Percentiles rank a stretch among this genome's conserved stretches.
Evolutionary conservation across 495 filamentous ascomycete species (phyloP).

Genomic region (Aspergillus funiculosus): DNA sequence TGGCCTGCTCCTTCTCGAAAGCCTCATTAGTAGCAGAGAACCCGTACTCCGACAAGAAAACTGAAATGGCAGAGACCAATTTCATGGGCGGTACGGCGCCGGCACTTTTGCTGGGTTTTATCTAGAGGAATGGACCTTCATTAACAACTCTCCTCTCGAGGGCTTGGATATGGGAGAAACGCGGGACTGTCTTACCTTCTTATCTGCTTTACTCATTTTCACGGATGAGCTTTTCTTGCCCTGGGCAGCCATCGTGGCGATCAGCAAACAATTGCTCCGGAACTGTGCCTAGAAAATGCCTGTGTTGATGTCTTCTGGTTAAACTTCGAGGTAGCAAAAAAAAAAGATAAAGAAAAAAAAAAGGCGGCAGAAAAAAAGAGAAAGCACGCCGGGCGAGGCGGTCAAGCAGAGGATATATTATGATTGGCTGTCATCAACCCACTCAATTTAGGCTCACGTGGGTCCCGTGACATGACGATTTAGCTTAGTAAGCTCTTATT

Average conservation of each 20-base stretch:
- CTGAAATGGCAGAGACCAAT: constrained; percentile 59
- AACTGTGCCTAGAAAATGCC: too few relatives aligned
- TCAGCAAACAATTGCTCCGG: background rate
- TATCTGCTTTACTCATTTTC: constrained; percentile 32
- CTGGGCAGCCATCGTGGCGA: constrained; percentile 29
- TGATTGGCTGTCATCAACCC: constrained; percentile 22
- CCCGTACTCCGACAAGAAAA: constrained; percentile 60
- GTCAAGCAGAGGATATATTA: constrained; percentile 6
- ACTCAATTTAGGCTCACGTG: constrained; percentile 16
- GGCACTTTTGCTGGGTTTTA: constrained; percentile 17
- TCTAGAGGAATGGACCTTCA: constrained; percentile 4
- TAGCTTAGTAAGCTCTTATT: background rate
- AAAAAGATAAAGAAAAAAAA: constrained; percentile 25
- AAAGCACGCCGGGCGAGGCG: constrained; percentile 19
- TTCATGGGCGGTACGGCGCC: constrained; percentile 45
- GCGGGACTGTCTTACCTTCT: constrained; percentile 41
- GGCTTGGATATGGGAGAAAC: too few relatives aligned
- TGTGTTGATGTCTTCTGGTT: background rate
- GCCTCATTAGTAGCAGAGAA: constrained; percentile 53
- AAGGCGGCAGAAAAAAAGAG: constrained; percentile 28
- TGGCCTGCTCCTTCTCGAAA: constrained; percentile 50
- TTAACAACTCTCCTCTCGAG: background rate
- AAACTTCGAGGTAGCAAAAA: background rate
- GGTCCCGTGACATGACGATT: constrained; percentile 6
- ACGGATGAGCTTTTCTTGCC: constrained; percentile 23